Evolutionary conservation across 495 filamentous ascomycete genomes (phyloP).

Genomic region (Echria macrotheca): DNA sequence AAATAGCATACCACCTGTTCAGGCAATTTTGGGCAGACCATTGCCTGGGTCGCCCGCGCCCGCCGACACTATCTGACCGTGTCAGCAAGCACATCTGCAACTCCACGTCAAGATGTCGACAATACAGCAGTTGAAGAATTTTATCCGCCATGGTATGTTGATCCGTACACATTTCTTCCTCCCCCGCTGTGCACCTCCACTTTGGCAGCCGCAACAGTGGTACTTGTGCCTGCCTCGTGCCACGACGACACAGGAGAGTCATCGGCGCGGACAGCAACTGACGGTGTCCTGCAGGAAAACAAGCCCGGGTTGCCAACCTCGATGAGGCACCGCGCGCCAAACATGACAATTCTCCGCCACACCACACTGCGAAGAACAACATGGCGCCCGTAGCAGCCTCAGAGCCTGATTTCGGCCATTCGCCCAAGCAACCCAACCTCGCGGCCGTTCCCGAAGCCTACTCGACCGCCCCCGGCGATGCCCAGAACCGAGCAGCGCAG

Average conservation of each 20-base stretch:
- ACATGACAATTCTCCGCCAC: conserved; percentile 53
- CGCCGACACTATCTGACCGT: background rate
- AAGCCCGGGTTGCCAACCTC: conserved; percentile 69
- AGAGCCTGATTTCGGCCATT: conserved; percentile 21
- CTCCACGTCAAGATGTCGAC: conserved; percentile 57
- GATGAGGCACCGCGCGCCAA: conserved; percentile 43
- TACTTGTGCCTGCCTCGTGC: too few relatives aligned
- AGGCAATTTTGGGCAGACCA: background rate
- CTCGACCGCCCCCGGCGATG: conserved; percentile 54
- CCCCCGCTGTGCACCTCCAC: too few relatives aligned
- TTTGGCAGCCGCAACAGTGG: too few relatives aligned
- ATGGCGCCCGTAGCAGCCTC: conserved; percentile 17
- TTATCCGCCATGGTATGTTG: conserved; percentile 87
- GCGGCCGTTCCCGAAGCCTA: conserved; percentile 40
- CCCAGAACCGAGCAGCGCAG: conserved; percentile 58
- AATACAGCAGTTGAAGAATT: conserved; percentile 81
- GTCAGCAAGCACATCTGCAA: too few relatives aligned
- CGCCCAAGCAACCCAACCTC: conserved; percentile 9
- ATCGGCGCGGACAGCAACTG: too few relatives aligned
- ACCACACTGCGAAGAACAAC: conserved; percentile 34
- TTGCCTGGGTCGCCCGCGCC: background rate
- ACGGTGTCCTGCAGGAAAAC: conserved; percentile 55
- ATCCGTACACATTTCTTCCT: too few relatives aligned
- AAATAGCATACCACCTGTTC: background rate
- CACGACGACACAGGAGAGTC: too few relatives aligned